Conservation (phyloP, 345 rosid species). For the Syzygium oleosum region DNA sequence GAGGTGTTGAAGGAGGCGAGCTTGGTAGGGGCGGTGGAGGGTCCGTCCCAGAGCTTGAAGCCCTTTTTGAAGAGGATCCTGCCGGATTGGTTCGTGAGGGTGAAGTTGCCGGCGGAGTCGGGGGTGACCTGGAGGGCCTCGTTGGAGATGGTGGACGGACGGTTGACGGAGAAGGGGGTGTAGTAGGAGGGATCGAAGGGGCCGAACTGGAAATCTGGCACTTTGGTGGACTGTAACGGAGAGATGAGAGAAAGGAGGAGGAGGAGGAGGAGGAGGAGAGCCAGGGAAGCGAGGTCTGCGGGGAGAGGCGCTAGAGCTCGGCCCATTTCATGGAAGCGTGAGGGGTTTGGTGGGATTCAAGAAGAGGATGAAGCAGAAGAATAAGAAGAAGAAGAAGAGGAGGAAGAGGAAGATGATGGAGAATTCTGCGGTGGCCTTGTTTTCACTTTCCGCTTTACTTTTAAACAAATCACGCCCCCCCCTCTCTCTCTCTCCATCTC, state of each 20-base stretch:
- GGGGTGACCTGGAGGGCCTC: conserved; percentile 27
- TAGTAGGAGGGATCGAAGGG: conserved; percentile 15
- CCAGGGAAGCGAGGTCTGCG: not conserved
- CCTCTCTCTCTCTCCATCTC: not conserved
- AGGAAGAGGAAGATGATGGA: not conserved
- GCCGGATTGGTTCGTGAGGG: conserved; percentile 13
- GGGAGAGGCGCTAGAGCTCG: not conserved
- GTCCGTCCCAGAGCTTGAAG: conserved; percentile 17
- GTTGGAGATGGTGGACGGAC: conserved; percentile 20
- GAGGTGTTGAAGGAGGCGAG: conserved; percentile 32
- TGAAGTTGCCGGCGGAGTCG: conserved; percentile 18
- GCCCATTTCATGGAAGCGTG: not conserved
- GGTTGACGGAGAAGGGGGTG: not conserved
- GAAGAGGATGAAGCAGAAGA: not conserved
- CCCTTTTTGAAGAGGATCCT: conserved; percentile 7
- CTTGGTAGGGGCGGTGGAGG: not conserved
- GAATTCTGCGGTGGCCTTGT: not conserved
- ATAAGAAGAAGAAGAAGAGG: not conserved
- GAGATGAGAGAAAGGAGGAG: not conserved
- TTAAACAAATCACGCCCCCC: not conserved
- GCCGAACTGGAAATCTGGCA: not conserved
- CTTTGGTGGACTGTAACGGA: not conserved
- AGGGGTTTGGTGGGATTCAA: not conserved
- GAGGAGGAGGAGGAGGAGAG: not conserved
- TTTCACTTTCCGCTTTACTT: not conserved